These are phyloP conservation scores for Ustilago curta DNA, from an alignment of 1,284 basidiomycete genomes.

Conservation along the genomic window DNA sequence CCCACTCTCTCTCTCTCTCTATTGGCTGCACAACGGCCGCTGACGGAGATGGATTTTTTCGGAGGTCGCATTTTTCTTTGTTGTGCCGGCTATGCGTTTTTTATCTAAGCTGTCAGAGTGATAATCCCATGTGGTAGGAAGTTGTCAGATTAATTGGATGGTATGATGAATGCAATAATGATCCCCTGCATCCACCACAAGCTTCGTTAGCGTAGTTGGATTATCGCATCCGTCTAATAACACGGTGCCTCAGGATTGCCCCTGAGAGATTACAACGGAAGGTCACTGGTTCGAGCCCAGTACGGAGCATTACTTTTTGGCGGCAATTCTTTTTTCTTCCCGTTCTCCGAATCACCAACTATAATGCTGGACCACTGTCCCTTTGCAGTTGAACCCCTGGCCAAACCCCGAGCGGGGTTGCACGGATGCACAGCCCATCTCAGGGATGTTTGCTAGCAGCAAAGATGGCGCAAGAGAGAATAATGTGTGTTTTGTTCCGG, in stretches of 20 bases:
- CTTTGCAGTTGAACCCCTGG: too few relatives aligned
- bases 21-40: conserved; percentile 22
- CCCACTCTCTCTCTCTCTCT: not conserved
- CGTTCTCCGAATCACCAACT: too few relatives aligned
- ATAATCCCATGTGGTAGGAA: not conserved
- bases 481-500: too few relatives aligned
- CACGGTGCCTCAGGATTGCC: conserved; percentile 25
- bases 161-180: too few relatives aligned
- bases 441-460: too few relatives aligned
- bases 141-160: too few relatives aligned
- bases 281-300: conserved; percentile 59
- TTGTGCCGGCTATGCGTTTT: too few relatives aligned
- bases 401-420: too few relatives aligned
- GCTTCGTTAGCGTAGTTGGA: conserved; percentile 52
- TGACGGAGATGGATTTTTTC: conserved; percentile 25
- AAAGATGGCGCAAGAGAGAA: too few relatives aligned
- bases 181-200: too few relatives aligned
- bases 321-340: not conserved
- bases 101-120: not conserved
- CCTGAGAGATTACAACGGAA: conserved; percentile 48
- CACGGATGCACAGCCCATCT: too few relatives aligned
- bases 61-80: conserved; percentile 1
- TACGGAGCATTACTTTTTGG: conserved; percentile 44
- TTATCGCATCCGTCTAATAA: conserved; percentile 53
- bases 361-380: too few relatives aligned